Percentiles rank a stretch among this genome's conserved stretches.
These are phyloP conservation scores for Neoscytalidium dimidiatum DNA, from an alignment of 2,329 filamentous ascomycete species.

Conservation along the genomic window DNA sequence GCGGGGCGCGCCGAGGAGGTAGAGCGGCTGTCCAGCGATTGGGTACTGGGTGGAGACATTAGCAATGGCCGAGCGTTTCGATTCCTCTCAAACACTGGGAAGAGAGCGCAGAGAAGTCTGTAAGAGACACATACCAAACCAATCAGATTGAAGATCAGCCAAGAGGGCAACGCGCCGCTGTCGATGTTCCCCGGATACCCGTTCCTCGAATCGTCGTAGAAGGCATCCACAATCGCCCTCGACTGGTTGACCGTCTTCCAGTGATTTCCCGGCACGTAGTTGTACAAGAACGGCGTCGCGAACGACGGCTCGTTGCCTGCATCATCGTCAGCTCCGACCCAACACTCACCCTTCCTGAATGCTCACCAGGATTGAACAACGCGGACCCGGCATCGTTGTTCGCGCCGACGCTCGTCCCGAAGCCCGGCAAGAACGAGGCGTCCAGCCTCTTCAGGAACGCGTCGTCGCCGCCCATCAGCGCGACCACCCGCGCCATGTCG, in stretches of 20 bases:
- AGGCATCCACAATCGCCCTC: constrained; percentile 39
- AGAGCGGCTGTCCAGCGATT: constrained; percentile 50
- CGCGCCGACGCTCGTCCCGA: constrained; percentile 33
- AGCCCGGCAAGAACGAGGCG: constrained; percentile 43
- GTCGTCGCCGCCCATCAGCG: constrained; percentile 43
- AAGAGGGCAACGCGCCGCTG: constrained; percentile 52
- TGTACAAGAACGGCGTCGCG: constrained; percentile 43
- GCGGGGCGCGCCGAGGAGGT: constrained; percentile 50
- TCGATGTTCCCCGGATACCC: constrained; percentile 51
- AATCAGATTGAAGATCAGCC: constrained; percentile 54
- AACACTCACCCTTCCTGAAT: neutral
- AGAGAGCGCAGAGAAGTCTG: neutral
- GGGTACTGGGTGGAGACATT: constrained; percentile 36
- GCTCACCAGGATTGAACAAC: constrained; percentile 25
- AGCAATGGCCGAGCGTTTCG: too few species aligned
- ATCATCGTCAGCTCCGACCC: neutral
- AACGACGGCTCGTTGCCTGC: constrained; percentile 43
- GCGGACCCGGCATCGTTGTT: constrained; percentile 30
- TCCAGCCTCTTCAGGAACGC: constrained; percentile 45
- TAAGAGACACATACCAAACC: constrained; percentile 32
- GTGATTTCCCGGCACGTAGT: constrained; percentile 36
- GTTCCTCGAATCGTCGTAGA: constrained; percentile 41
- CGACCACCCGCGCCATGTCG: constrained; percentile 44
- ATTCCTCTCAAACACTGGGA: too few species aligned
- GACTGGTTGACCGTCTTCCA: constrained; percentile 28